Evolutionary conservation across 2,329 filamentous ascomycete species (phyloP), one percentile per base, ranked within the genome.

Genomic region (Ambrosiella xylebori): DNA sequence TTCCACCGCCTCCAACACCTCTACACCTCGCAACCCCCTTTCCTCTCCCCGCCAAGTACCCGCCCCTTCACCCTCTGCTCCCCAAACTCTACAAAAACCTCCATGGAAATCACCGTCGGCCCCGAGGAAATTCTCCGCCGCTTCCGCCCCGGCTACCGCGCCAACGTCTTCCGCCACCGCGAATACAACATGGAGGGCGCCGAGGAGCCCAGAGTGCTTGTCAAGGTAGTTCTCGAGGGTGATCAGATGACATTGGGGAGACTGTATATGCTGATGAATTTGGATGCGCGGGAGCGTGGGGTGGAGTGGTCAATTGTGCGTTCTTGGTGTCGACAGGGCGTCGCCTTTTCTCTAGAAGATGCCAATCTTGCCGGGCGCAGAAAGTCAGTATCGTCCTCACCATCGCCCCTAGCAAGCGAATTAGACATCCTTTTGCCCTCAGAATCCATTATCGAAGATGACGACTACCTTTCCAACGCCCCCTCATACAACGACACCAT

Each of bases 1-100:
- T 61, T 71, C 59, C 61, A 66, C 17, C 69, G 67, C 44, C 64
- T 71, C 12, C 65, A 70, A 54, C 62, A 63, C 19, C 66, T 70
- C 52, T 62, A 66, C 55, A 65, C 64, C 37, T 35, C 37, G 7
- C 65, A 70, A 52, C 62, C 63, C 19, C 65, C 70, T 53, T 62
- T 65, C 54, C 65, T 64, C 7, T 37, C 49, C 9, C 70, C 75
- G 5, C 69, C 85, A 13, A 76, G 79, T 62, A 63, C 64, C 49
- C 44, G 40, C 39, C 45, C 35, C 17, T 55, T 55, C 59, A 57
- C 53, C 27, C 56, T 56, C 47, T 53, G 27, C 61, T 56, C 56
- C 57, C 57, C 59, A 60, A 62, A 17, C 17, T 64, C 53, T 35
- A 39, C 40, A 6, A 59, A 55, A 41, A 53, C 35, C 9, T 55